phyloP scores from a whole-genome alignment of 2,329 filamentous ascomycete genomes.

The Alternaria arbusti region DNA sequence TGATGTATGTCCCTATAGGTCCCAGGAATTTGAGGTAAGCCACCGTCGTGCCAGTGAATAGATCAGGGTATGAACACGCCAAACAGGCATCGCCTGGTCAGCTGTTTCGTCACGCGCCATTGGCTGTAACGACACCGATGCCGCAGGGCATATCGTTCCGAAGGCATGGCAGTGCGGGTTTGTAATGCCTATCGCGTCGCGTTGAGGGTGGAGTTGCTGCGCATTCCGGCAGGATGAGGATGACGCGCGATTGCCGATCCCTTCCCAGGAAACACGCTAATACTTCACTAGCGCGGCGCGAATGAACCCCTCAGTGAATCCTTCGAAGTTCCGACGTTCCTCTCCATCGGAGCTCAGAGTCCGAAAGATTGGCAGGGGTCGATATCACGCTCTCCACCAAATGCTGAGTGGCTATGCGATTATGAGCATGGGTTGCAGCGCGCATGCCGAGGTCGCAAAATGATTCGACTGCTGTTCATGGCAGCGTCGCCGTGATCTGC shows the following conservation, averaged over 20 bases:
- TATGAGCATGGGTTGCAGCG: not conserved
- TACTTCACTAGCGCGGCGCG: not conserved
- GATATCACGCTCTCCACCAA: not conserved
- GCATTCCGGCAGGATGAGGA: not conserved
- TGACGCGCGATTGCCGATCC: slow-evolving; percentile 3
- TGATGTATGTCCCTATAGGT: too few species aligned
- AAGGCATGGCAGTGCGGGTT: not conserved
- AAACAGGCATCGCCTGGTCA: not conserved
- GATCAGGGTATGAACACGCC: not conserved
- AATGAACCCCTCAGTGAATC: not conserved
- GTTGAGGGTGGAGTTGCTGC: not conserved
- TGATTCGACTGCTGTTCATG: not conserved
- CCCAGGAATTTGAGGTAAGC: too few species aligned
- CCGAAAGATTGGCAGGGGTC: not conserved
- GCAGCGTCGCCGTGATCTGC: not conserved
- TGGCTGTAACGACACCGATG: not conserved
- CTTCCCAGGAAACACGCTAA: not conserved
- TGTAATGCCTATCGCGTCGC: not conserved
- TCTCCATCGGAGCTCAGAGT: not conserved
- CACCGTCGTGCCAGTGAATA: not conserved
- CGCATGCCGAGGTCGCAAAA: not conserved
- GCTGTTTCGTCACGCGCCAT: not conserved
- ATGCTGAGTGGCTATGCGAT: not conserved
- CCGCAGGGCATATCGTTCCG: not conserved
- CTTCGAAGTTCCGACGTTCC: not conserved